These are phyloP conservation scores for Leccinum olivaceoglutinosum DNA, from an alignment of 1,284 basidiomycete genomes.

Conservation along the genomic window DNA sequence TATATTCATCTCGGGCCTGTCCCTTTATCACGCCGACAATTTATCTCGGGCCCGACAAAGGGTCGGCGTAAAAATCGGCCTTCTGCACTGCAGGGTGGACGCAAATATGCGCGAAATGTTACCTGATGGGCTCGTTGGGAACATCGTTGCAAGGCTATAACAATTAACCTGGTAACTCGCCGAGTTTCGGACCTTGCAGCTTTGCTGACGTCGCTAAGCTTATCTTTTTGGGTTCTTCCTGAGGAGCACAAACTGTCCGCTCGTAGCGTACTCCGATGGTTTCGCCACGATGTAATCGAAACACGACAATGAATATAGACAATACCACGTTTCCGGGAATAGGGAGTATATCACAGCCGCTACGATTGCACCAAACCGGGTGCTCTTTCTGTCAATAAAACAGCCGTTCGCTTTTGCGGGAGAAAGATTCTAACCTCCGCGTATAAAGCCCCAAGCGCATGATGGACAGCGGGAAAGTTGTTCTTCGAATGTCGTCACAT, in stretches of 20 bases:
- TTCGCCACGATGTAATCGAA: slow-evolving; percentile 86
- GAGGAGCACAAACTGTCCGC: slow-evolving; percentile 83
- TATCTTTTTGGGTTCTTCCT: too few relatives aligned
- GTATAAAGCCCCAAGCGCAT: slow-evolving; percentile 82
- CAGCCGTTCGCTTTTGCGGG: neutral
- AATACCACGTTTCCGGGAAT: slow-evolving; percentile 76
- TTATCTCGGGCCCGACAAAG: too few relatives aligned
- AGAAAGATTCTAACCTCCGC: slow-evolving; percentile 31
- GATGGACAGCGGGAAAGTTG: slow-evolving; percentile 73
- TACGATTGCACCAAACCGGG: slow-evolving; percentile 72
- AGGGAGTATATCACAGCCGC: slow-evolving; percentile 69
- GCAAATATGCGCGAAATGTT: too few relatives aligned
- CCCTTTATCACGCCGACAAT: too few relatives aligned
- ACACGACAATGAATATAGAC: slow-evolving; percentile 84
- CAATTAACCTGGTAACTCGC: too few relatives aligned
- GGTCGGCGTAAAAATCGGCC: too few relatives aligned
- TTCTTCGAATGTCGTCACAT: slow-evolving; percentile 45
- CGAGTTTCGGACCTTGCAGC: too few relatives aligned
- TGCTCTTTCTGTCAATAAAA: slow-evolving; percentile 7
- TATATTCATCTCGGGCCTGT: too few relatives aligned
- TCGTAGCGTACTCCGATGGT: slow-evolving; percentile 67
- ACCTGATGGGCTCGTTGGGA: too few relatives aligned
- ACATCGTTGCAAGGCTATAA: too few relatives aligned
- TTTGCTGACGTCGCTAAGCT: too few relatives aligned
- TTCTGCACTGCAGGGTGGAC: too few relatives aligned